Evolutionary conservation across 768 basidiomycete species (phyloP), one percentile per base, ranked within the genome.

Genomic region (Podaxis mareebaensis): DNA sequence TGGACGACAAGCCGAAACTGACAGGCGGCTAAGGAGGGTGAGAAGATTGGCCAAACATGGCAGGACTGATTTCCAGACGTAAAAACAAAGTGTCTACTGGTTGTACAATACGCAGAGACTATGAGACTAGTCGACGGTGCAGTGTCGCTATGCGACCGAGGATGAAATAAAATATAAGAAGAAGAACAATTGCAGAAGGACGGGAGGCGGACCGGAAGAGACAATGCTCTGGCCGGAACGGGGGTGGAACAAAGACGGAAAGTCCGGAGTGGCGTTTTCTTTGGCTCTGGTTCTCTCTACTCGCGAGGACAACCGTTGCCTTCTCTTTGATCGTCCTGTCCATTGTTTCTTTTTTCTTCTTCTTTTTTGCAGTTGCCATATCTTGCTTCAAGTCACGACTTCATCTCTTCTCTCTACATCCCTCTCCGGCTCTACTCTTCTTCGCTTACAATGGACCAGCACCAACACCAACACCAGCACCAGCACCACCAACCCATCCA

Each of bases 361-460:
- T 72, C 74, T 73, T 68, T 72, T 72, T 69, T 73, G 79, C 70
- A 4, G 40, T 46, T 59, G 33, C 33, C 33, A 33, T 33, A 33
- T 63, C 69, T 71, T 67, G 68, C 66, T 73, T 75, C 70, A 71
- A 51, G 40, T 40, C 58, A 64, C 63, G 49, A 13, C 49, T 28
- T 52, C 22, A 15, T 22, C 68, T 28, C 49, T 42, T 53, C 26
- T 22, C 46, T 28, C 60, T 48, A 63, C 65, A 53, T 68, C 64
- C 66, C 65, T 69, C 67, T 68, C 56, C 74, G 71, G 73, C 74
- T 70, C 67, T 72, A 69, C 75, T 73, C 72, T 74, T 67, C 71
- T 73, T 68, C 66, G 68, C 73, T 67, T 71, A 70, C 72, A 68
- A 80, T 83, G 80, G 80, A 82, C 68, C 82, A 81, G 66, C 80